These are phyloP conservation scores for Ganoderma multipileum DNA, from an alignment of 1,284 basidiomycete species.

Conservation along the genomic window DNA sequence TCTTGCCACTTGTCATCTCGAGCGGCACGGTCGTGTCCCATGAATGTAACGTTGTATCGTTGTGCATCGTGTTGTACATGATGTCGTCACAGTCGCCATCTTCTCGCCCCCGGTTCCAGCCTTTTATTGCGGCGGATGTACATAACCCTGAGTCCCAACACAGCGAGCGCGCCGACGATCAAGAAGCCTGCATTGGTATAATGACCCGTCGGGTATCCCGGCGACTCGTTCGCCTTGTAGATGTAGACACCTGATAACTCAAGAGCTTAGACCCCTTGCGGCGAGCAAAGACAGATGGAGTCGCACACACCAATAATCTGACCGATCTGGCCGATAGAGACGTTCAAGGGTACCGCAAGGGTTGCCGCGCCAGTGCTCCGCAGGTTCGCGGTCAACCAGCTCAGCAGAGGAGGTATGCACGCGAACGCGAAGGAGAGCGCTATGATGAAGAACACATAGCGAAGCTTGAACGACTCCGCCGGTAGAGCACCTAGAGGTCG, in stretches of 20 bases:
- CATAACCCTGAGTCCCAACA: constrained; percentile 30
- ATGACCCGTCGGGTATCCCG: constrained; percentile 45
- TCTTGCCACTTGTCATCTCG: background rate
- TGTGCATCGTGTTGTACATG: background rate
- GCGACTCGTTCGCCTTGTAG: constrained; percentile 44
- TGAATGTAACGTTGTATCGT: background rate
- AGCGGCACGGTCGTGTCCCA: background rate
- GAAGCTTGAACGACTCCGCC: constrained; percentile 39
- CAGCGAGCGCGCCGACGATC: constrained; percentile 33
- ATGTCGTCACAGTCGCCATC: constrained; percentile 30
- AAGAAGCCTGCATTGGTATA: constrained; percentile 45
- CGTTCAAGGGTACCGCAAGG: constrained; percentile 45
- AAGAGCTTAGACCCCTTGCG: background rate
- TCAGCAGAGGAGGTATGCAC: constrained; percentile 44
- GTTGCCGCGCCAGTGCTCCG: constrained; percentile 42
- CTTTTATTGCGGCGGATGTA: constrained; percentile 32
- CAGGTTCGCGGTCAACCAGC: constrained; percentile 47
- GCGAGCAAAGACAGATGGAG: background rate
- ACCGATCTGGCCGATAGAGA: constrained; percentile 45
- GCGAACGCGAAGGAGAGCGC: constrained; percentile 45
- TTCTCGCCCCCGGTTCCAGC: constrained; percentile 23
- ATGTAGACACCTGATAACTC: constrained; percentile 43
- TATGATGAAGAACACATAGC: constrained; percentile 46
- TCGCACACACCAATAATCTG: constrained; percentile 43
- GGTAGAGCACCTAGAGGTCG: constrained; percentile 37